Base-by-base conservation (phyloP, 2,329 filamentous ascomycete genomes). In the Blastomyces parvus region DNA sequence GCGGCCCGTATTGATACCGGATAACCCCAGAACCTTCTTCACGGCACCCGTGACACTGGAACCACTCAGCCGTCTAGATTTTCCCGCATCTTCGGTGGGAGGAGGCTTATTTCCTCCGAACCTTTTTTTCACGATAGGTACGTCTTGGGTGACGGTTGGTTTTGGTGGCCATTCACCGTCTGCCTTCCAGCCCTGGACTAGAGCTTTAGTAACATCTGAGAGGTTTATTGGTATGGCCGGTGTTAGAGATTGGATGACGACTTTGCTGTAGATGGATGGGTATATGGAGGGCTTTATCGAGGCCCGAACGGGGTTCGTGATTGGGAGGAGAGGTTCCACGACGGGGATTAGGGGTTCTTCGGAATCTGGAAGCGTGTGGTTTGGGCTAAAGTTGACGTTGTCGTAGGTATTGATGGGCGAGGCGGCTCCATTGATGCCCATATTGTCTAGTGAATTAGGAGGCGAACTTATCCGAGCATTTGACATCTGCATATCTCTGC, bases 131-230 rank as follows among this genome's bases (percentile, higher is more conserved):
- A 61, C 59, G 6, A 64, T 61, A 6, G 63, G 66, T 3, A 69
- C 64, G 48, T 70, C 66, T 25, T 65, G 65, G 6, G 80, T 69
- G 57, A 82, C 70, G 22, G 78, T 77, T 0, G 81, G 74, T 68
- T 84, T 85, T 0, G 89, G 90, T 4, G 93, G 92, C 93, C 93
- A 97, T 74, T 96, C 90, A 19, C 91, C 92, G 70, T 94, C 90
- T 50, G 90, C 83, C 75, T 95, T 96, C 93, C 93, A 97, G 53
- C 93, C 93, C 36, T 88, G 83, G 0, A 97, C 91, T 67, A 93
- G 89, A 14, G 90, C 86, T 11, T 86, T 83, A 27, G 90, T 85
- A 78, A 97, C 87, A 69, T 96, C 90, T 38, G 83, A 79, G 0
- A 97, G 83, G 69, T 96, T 97, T 71, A 97, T 88, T 3, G 93